Evolutionary conservation across 2,329 filamentous ascomycete genomes (phyloP).

Genomic region (Tolypocladium ophioglossoides): DNA sequence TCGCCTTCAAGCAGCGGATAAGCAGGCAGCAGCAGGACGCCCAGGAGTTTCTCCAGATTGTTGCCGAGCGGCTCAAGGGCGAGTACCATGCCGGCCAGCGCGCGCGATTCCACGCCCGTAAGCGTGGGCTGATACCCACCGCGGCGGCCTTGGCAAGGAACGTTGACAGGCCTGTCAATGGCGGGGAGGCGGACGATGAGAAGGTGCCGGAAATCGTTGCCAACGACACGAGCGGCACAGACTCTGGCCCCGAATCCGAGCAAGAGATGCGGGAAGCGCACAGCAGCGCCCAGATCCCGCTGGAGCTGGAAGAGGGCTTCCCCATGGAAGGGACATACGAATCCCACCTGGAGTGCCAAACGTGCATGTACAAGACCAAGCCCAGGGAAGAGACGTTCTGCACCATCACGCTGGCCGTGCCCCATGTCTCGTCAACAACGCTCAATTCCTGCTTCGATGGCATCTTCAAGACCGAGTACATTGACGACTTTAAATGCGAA

Average conservation of each 20-base stretch:
- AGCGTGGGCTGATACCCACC: conserved; percentile 13
- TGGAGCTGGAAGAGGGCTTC: conserved; percentile 59
- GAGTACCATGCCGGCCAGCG: conserved; percentile 82
- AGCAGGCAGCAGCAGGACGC: conserved; percentile 95
- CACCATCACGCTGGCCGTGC: conserved; percentile 84
- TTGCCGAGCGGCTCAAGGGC: conserved; percentile 84
- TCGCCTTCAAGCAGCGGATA: conserved; percentile 80
- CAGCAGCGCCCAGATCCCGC: conserved; percentile 12
- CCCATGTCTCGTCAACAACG: conserved; percentile 69
- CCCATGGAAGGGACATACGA: conserved; percentile 87
- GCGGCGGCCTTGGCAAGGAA: neutral
- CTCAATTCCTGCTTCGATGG: conserved; percentile 86
- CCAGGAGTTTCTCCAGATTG: conserved; percentile 91
- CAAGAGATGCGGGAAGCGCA: conserved; percentile 6
- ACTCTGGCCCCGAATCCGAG: neutral
- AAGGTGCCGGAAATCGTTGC: neutral
- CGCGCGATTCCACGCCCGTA: conserved; percentile 50
- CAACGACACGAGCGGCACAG: neutral
- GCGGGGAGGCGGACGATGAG: conserved; percentile 9
- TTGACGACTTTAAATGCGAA: conserved; percentile 95
- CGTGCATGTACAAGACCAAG: conserved; percentile 81
- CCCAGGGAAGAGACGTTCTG: conserved; percentile 79
- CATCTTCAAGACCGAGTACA: conserved; percentile 88
- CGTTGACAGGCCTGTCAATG: conserved; percentile 3
- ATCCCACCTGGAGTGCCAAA: conserved; percentile 89